phyloP scores from a whole-genome alignment of 2,329 filamentous ascomycete species.

The Calonectria leucothoes region DNA sequence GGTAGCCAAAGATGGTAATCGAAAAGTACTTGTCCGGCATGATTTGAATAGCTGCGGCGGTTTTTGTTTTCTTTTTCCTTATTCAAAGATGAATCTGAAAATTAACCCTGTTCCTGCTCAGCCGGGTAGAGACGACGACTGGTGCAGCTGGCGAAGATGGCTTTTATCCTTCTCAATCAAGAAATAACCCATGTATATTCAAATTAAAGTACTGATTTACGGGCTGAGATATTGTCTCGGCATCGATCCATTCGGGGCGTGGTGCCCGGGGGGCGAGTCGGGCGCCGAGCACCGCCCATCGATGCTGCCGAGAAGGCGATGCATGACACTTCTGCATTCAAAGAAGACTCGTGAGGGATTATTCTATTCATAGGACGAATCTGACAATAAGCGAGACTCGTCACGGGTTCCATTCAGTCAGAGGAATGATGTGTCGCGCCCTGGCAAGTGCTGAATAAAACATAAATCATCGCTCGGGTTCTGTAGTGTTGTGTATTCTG shows the following conservation, averaged over 20 bases:
- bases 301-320: constrained; percentile 21
- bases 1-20: constrained; percentile 39
- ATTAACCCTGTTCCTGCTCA: not conserved
- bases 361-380: not conserved
- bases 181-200: not conserved
- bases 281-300: constrained; percentile 31
- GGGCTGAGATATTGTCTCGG: not conserved
- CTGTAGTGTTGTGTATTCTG: not conserved
- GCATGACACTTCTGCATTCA: constrained; percentile 16
- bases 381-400: constrained; percentile 11
- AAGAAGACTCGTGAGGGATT: not conserved
- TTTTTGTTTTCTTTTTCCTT: no score
- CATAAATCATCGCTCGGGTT: not conserved
- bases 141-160: not conserved
- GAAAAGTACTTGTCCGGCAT: constrained; percentile 27
- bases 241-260: not conserved
- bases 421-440: not conserved
- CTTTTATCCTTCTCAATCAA: constrained; percentile 17
- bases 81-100: not conserved
- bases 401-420: not conserved
- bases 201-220: not conserved
- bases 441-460: not conserved
- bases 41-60: constrained; percentile 3
- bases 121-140: not conserved
- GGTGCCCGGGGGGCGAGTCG: constrained; percentile 32